Percentiles rank a stretch among this genome's conserved stretches.
phyloP scores from a whole-genome alignment of 352 stramenopile species.

The Phytophthora sp. region DNA sequence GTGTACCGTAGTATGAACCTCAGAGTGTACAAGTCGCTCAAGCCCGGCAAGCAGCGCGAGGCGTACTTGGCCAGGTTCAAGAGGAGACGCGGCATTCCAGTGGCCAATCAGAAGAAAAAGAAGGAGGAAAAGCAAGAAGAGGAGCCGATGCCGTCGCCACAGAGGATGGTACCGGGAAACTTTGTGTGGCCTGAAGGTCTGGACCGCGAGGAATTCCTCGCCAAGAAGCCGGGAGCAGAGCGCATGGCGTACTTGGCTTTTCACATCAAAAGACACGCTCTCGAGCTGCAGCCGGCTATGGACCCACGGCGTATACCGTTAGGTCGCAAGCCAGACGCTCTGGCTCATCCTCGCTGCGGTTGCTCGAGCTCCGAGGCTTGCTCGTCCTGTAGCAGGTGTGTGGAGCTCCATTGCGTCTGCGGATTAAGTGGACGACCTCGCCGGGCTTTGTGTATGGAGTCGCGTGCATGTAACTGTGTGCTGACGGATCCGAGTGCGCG shows the following conservation, averaged over 20 bases:
- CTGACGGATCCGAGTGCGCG: conserved; percentile 29
- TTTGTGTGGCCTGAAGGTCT: conserved; percentile 1
- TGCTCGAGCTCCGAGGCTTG: conserved; percentile 58
- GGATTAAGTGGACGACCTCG: conserved; percentile 26
- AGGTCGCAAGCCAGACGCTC: conserved; percentile 25
- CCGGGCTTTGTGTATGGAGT: conserved; percentile 59
- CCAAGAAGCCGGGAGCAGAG: neutral
- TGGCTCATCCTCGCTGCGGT: conserved; percentile 40
- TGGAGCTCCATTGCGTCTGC: conserved; percentile 70
- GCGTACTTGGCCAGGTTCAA: conserved; percentile 29
- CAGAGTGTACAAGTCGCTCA: no score
- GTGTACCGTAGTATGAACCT: no score
- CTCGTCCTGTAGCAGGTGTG: conserved; percentile 54
- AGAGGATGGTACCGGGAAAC: neutral
- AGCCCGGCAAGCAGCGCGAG: conserved; percentile 29
- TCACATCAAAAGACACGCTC: conserved; percentile 29
- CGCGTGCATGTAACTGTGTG: conserved; percentile 65
- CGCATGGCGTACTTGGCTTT: conserved; percentile 36
- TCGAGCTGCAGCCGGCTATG: conserved; percentile 22
- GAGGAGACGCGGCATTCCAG: conserved; percentile 15
- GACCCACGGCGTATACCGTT: conserved; percentile 5
- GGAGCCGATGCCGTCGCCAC: neutral
- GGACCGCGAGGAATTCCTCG: neutral
- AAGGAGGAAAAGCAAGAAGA: neutral
- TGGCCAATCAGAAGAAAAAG: neutral